Conservation (phyloP, 257 asterid genomes). For the Lithospermum erythrorhizon region DNA sequence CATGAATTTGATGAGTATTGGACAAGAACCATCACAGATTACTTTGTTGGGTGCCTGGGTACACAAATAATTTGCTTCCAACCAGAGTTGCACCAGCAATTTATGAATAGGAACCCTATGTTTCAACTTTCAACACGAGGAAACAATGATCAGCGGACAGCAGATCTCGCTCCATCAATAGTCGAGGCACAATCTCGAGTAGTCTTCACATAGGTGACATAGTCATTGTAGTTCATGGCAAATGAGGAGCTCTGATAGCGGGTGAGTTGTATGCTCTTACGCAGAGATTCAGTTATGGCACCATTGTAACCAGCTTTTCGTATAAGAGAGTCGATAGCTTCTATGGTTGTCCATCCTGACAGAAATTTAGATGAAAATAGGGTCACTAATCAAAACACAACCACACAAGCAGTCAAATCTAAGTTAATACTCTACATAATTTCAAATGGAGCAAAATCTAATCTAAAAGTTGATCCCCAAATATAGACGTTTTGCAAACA, state of each 20-base stretch:
- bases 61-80: slow-evolving; percentile 10
- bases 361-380: background rate
- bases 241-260: slow-evolving; percentile 83
- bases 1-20: background rate
- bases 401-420: background rate
- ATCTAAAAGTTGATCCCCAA: too few species aligned
- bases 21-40: too few species aligned
- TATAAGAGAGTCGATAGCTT: slow-evolving; percentile 76
- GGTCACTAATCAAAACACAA: background rate
- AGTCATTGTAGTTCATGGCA: slow-evolving; percentile 69
- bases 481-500: too few species aligned
- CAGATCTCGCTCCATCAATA: slow-evolving; percentile 47
- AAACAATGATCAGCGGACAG: slow-evolving; percentile 19
- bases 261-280: slow-evolving; percentile 50
- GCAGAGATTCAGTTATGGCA: slow-evolving; percentile 41
- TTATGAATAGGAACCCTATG: slow-evolving; percentile 19
- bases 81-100: slow-evolving; percentile 2
- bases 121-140: slow-evolving; percentile 14
- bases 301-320: slow-evolving; percentile 76
- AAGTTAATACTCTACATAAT: too few species aligned
- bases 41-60: too few species aligned
- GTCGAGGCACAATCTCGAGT: slow-evolving; percentile 65
- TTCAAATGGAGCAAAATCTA: too few species aligned
- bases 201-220: slow-evolving; percentile 59
- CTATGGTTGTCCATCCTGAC: slow-evolving; percentile 66